A percentile compares a stretch with the other conserved stretches of the same genome.
These are phyloP conservation scores for Hymenoscyphus occultus DNA, from an alignment of 2,329 filamentous ascomycete genomes.

Conservation along the genomic window DNA sequence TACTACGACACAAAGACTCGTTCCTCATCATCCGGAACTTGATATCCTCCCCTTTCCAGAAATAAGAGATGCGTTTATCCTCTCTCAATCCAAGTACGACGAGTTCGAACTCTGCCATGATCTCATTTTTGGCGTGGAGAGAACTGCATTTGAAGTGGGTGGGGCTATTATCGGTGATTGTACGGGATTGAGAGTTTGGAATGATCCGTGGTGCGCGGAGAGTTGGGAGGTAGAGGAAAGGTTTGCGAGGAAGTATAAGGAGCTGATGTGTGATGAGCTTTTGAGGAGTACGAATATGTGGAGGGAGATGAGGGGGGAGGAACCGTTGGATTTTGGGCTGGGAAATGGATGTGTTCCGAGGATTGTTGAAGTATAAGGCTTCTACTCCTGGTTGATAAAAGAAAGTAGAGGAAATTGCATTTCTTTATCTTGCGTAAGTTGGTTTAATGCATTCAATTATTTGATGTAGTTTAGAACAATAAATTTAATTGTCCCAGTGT, in stretches of 20 bases:
- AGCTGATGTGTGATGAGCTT: slow-evolving; percentile 41
- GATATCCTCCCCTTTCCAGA: slow-evolving; percentile 40
- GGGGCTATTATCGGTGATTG: slow-evolving; percentile 13
- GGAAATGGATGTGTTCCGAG: neutral
- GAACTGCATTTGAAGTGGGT: neutral
- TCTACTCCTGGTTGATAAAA: too few species aligned
- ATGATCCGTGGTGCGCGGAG: slow-evolving; percentile 42
- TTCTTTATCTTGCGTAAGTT: too few species aligned
- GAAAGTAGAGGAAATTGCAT: too few species aligned
- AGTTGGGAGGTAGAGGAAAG: slow-evolving; percentile 48
- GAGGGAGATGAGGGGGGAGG: slow-evolving; percentile 32
- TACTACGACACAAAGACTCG: slow-evolving; percentile 39
- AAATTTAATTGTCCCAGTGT: too few species aligned
- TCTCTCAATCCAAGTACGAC: slow-evolving; percentile 35
- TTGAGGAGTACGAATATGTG: slow-evolving; percentile 40
- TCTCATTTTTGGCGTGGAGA: slow-evolving; percentile 35
- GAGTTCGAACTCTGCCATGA: slow-evolving; percentile 40
- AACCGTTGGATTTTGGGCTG: slow-evolving; percentile 6
- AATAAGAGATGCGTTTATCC: slow-evolving; percentile 42
- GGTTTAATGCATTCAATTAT: too few species aligned
- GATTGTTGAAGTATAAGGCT: neutral
- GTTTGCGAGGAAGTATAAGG: slow-evolving; percentile 47
- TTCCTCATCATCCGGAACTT: slow-evolving; percentile 42
- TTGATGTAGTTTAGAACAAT: too few species aligned
- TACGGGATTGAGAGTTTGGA: slow-evolving; percentile 47